Percentiles rank a stretch among this genome's conserved stretches.
Conservation (phyloP, 2,329 filamentous ascomycete genomes). For the Nannizzia gypsea region DNA sequence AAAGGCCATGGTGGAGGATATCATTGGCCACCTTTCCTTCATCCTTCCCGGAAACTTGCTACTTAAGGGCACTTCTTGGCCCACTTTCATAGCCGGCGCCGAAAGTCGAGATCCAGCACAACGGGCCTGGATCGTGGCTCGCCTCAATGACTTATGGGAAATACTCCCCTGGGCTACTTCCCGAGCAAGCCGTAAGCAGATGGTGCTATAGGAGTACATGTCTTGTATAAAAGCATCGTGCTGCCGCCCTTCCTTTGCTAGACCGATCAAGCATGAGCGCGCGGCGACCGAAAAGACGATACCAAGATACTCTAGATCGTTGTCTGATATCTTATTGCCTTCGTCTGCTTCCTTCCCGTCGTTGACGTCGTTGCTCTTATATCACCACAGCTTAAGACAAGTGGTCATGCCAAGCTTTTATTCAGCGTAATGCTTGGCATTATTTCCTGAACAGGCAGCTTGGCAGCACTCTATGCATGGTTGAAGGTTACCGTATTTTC, state of each 20-base stretch:
- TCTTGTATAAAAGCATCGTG: too few relatives aligned
- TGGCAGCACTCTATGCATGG: constrained; percentile 1
- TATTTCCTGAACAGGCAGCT: constrained; percentile 1
- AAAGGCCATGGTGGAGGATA: constrained; percentile 17
- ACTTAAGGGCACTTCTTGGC: constrained; percentile 36
- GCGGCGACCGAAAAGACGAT: too few relatives aligned
- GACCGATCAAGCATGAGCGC: too few relatives aligned
- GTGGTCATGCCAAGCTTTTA: neutral
- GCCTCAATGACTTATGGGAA: constrained; percentile 26
- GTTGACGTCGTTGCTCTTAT: neutral
- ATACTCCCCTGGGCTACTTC: constrained; percentile 7
- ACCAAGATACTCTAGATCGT: too few relatives aligned
- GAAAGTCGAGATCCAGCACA: constrained; percentile 27
- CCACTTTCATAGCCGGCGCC: constrained; percentile 34
- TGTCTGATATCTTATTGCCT: neutral
- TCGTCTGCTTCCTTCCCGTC: neutral
- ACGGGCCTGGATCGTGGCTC: constrained; percentile 24
- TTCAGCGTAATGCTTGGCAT: neutral
- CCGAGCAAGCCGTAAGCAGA: too few relatives aligned
- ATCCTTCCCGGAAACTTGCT: constrained; percentile 27
- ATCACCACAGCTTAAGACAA: neutral
- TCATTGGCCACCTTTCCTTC: constrained; percentile 27
- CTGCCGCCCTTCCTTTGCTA: too few relatives aligned
- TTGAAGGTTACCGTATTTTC: neutral
- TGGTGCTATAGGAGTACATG: too few relatives aligned